A percentile compares a stretch with the other conserved stretches of the same genome.
These are phyloP conservation scores for Aspergillus pseudoviridinutans DNA, from an alignment of 2,329 filamentous ascomycete genomes.

Conservation along the genomic window DNA sequence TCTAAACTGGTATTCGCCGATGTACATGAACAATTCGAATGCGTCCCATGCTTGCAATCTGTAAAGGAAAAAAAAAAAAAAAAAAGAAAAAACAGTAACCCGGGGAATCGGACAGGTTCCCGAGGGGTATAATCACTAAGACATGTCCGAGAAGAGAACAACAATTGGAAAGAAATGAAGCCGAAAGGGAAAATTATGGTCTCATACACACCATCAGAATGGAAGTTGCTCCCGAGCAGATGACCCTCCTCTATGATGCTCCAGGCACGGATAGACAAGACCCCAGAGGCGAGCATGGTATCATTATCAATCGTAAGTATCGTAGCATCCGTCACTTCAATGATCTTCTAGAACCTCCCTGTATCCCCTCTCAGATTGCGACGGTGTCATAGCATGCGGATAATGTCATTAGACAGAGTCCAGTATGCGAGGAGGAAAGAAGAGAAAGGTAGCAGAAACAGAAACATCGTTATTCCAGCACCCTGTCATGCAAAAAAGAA, in stretches of 20 bases:
- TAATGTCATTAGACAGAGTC: constrained; percentile 7
- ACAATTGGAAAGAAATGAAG: constrained; percentile 10
- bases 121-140: constrained; percentile 33
- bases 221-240: constrained; percentile 8
- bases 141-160: constrained; percentile 28
- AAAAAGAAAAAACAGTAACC: constrained; percentile 7
- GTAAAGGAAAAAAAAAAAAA: neutral
- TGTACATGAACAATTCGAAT: constrained; percentile 18
- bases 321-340: constrained; percentile 11
- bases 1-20: constrained; percentile 14
- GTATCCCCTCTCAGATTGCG: constrained; percentile 5
- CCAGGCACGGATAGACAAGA: constrained; percentile 17
- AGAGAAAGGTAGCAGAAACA: constrained; percentile 6
- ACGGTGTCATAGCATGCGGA: constrained; percentile 7
- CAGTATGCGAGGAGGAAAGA: constrained; percentile 4
- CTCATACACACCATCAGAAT: constrained; percentile 21
- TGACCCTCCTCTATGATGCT: constrained; percentile 13
- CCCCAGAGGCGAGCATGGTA: constrained; percentile 8
- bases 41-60: neutral
- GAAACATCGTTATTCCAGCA: constrained; percentile 10
- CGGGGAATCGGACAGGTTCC: constrained; percentile 22
- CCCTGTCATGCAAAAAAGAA: constrained; percentile 14
- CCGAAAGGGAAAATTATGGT: constrained; percentile 11
- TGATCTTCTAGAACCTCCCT: neutral
- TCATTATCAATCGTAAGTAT: constrained; percentile 20